Evolutionary conservation across 2,329 filamentous ascomycete species (phyloP).

Genomic region (Phialocephala subalpina): DNA sequence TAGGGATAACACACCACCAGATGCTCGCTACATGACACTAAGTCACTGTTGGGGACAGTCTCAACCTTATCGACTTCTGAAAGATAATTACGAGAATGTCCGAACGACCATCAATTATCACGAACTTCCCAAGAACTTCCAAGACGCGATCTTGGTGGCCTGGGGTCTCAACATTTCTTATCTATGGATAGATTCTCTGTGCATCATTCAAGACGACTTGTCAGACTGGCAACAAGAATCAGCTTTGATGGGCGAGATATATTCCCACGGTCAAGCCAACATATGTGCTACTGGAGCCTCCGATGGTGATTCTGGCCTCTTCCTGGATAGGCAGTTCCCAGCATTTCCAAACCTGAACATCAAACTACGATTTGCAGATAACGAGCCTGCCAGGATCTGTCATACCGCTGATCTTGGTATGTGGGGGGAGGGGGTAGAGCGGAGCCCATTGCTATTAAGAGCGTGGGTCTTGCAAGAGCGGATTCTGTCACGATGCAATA

Average conservation of each 20-base stretch:
- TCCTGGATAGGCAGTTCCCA: neutral
- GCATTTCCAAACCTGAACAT: neutral
- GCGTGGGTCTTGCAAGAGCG: conserved; percentile 1
- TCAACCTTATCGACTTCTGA: neutral
- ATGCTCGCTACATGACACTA: neutral
- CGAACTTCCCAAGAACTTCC: neutral
- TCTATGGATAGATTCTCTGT: neutral
- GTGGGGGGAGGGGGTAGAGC: neutral
- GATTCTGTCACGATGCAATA: neutral
- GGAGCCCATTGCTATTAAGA: neutral
- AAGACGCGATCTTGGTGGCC: neutral
- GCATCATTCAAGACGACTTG: neutral
- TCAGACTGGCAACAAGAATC: neutral
- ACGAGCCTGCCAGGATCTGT: neutral
- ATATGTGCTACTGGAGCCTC: neutral
- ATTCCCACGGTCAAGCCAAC: neutral
- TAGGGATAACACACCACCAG: neutral
- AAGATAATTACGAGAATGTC: neutral
- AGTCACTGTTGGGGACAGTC: conserved; percentile 1
- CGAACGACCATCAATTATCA: neutral
- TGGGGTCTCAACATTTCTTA: neutral
- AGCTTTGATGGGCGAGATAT: neutral
- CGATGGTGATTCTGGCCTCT: neutral
- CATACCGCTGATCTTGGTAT: neutral
- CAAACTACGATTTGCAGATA: neutral